A percentile compares a stretch with the other conserved stretches of the same genome.
phyloP scores from a whole-genome alignment of 257 asterid species.

The Fraxinus americana region DNA sequence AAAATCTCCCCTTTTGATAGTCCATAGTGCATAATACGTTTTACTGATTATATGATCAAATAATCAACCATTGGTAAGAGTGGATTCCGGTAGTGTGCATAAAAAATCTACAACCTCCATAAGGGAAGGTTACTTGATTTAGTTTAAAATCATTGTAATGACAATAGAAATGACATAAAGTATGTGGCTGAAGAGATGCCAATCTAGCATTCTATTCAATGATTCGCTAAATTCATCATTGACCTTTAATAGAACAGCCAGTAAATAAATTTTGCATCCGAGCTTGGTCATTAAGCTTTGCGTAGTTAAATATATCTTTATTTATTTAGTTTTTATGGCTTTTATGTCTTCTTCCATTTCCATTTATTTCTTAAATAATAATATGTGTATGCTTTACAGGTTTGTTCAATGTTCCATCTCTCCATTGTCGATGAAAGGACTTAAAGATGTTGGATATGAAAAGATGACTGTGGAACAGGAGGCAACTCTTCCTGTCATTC shows the following conservation, averaged over 20 bases:
- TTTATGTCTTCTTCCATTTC: neutral
- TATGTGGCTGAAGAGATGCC: neutral
- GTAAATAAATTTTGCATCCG: neutral
- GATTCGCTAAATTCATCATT: neutral
- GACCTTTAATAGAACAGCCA: neutral
- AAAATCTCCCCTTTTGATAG: too few relatives aligned
- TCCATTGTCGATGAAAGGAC: constrained; percentile 73
- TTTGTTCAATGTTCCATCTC: constrained; percentile 84
- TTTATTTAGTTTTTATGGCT: constrained; percentile 1
- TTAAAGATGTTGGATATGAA: constrained; percentile 87
- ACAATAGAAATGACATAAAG: neutral
- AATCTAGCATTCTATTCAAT: neutral
- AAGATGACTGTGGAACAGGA: constrained; percentile 94
- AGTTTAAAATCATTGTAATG: neutral
- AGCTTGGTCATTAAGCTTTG: neutral
- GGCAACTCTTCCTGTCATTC: constrained; percentile 85
- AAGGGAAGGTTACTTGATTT: constrained; percentile 7
- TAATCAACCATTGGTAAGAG: constrained; percentile 1
- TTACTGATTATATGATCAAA: neutral
- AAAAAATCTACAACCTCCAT: neutral
- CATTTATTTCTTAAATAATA: neutral
- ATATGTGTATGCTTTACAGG: constrained; percentile 38
- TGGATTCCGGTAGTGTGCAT: neutral
- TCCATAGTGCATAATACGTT: too few relatives aligned
- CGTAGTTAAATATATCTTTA: neutral